phyloP scores from a whole-genome alignment of 768 basidiomycete genomes.

The Amanita pallidorosea region DNA sequence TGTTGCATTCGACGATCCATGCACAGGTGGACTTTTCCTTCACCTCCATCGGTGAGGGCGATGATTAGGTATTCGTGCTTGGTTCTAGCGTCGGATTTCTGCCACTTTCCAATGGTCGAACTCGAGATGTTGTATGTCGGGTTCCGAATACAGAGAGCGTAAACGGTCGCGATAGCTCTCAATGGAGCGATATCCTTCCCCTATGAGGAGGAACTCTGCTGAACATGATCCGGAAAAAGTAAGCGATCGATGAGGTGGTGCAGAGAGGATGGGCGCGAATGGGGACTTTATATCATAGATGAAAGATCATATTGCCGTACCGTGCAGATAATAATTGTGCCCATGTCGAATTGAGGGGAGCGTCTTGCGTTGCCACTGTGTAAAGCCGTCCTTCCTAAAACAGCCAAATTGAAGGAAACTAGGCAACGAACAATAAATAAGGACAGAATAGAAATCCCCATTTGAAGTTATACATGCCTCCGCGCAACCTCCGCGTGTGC shows the following conservation, averaged over 20 bases:
- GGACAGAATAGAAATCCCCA: background rate
- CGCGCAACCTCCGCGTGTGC: too few relatives aligned
- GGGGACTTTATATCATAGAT: background rate
- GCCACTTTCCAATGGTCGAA: background rate
- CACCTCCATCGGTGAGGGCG: background rate
- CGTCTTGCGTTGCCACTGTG: background rate
- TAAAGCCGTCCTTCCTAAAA: background rate
- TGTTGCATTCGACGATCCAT: background rate
- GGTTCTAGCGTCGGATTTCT: background rate
- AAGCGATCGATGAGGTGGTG: background rate
- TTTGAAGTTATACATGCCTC: background rate
- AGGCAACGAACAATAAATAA: background rate
- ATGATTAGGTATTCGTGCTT: background rate
- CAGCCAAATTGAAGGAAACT: background rate
- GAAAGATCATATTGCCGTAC: background rate
- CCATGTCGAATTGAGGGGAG: background rate
- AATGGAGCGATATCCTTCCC: background rate
- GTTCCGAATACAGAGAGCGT: background rate
- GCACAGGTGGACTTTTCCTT: background rate
- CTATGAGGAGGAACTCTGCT: background rate
- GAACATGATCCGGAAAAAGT: background rate
- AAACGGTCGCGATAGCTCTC: background rate
- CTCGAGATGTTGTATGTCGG: background rate
- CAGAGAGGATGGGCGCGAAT: background rate
- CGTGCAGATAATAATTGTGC: background rate